Conservation (phyloP, 257 asterid genomes). For the Gentiana dahurica region DNA sequence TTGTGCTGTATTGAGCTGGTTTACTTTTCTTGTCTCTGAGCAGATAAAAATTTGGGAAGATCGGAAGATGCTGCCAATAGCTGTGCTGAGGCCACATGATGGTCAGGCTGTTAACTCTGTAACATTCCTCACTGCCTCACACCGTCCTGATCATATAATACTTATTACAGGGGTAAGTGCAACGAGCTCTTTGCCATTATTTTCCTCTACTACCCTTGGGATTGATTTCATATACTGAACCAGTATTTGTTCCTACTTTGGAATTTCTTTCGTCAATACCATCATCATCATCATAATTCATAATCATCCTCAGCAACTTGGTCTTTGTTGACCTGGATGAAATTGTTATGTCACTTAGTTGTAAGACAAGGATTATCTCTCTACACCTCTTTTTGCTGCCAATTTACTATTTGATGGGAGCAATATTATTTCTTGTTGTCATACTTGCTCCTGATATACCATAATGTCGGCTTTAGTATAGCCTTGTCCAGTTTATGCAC, state of each 20-base stretch:
- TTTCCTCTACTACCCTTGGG: not conserved
- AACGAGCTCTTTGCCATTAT: not conserved
- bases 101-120: slow-evolving; percentile 94
- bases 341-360: no score
- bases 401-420: no score
- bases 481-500: no score
- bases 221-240: not conserved
- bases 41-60: slow-evolving; percentile 99
- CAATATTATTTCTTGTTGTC: no score
- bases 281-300: no score
- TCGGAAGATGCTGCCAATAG: slow-evolving; percentile 67
- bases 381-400: no score
- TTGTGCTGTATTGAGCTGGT: no score
- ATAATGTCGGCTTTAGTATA: no score
- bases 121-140: slow-evolving; percentile 83
- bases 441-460: no score
- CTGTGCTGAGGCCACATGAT: slow-evolving; percentile 87
- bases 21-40: slow-evolving; percentile 4
- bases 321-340: no score
- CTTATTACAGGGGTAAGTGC: slow-evolving; percentile 88
- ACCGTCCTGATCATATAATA: slow-evolving; percentile 85
- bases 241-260: not conserved
- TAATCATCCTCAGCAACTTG: no score
- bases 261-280: not conserved
- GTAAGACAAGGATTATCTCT: no score